These are phyloP conservation scores for Aureobasidium sp. DNA, from an alignment of 2,329 filamentous ascomycete species.

Conservation along the genomic window DNA sequence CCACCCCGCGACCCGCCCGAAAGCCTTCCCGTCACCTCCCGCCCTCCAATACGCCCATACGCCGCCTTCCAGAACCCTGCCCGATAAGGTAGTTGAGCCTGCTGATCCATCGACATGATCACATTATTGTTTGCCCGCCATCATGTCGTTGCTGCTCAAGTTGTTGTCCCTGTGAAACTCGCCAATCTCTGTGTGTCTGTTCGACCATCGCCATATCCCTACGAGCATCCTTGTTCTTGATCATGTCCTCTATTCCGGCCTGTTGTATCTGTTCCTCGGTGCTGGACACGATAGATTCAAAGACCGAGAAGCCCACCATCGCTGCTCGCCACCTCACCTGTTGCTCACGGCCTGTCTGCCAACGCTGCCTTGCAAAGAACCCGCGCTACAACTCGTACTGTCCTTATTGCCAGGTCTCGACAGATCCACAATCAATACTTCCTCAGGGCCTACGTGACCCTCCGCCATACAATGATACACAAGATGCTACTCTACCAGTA, in stretches of 20 bases:
- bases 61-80: conserved; percentile 1
- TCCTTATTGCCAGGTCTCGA: conserved; percentile 70
- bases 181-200: not conserved
- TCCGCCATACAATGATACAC: conserved; percentile 49
- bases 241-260: conserved; percentile 37
- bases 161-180: not conserved
- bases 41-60: not conserved
- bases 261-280: conserved; percentile 61
- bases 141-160: not conserved
- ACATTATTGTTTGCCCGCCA: not conserved
- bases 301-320: conserved; percentile 52
- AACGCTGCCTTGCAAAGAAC: conserved; percentile 60
- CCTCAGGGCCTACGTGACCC: conserved; percentile 59
- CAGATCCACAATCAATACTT: conserved; percentile 45
- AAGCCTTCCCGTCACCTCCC: not conserved
- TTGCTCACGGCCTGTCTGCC: conserved; percentile 63
- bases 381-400: conserved; percentile 57
- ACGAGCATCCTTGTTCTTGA: not conserved
- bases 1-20: not conserved
- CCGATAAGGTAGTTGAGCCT: not conserved
- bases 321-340: conserved; percentile 56
- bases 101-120: not conserved
- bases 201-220: not conserved
- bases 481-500: not conserved
- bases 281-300: conserved; percentile 46